These are phyloP conservation scores for Inga oerstediana DNA, from an alignment of 306 rosid species.

Conservation along the genomic window DNA sequence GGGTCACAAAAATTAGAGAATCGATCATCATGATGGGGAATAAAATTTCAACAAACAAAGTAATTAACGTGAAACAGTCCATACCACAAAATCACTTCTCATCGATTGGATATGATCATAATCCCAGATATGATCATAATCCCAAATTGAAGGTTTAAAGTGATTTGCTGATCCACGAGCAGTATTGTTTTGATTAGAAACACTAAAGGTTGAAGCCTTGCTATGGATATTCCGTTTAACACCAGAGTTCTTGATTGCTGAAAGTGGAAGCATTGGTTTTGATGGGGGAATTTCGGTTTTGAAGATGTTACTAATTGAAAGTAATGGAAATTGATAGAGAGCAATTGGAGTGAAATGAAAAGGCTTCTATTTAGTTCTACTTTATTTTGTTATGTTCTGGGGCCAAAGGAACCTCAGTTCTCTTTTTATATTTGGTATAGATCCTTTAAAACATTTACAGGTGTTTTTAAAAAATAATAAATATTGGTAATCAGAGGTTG, in stretches of 20 bases:
- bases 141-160: conserved; percentile 1
- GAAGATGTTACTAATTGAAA: neutral
- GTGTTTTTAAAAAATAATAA: too few relatives aligned
- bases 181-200: neutral
- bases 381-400: too few relatives aligned
- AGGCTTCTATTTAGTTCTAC: too few relatives aligned
- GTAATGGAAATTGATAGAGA: neutral
- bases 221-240: neutral
- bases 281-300: neutral
- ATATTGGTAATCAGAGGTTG: too few relatives aligned
- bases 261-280: neutral
- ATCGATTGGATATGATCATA: neutral
- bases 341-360: neutral
- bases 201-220: neutral
- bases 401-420: too few relatives aligned
- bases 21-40: neutral
- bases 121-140: neutral
- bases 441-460: too few relatives aligned
- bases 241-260: neutral
- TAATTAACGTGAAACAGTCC: neutral
- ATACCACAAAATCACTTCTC: conserved; percentile 1
- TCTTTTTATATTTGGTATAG: too few relatives aligned
- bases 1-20: neutral
- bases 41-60: neutral
- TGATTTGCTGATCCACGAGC: neutral